These are phyloP conservation scores for Macadamia tetraphylla DNA, from an alignment of 164 flowering plant genomes.

Conservation along the genomic window DNA sequence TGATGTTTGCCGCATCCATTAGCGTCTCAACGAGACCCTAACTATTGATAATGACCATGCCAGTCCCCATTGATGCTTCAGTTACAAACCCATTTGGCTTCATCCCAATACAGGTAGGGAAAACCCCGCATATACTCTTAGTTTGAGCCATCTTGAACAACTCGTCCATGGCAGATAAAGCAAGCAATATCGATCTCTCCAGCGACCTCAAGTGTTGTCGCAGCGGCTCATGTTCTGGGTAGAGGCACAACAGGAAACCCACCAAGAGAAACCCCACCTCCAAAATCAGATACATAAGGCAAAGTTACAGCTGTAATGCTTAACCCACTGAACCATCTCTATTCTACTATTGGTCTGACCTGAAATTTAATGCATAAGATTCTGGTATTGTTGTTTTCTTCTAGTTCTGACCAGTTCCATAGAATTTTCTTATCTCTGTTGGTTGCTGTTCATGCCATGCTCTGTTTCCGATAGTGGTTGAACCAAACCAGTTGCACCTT, in stretches of 20 bases:
- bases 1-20: conserved; percentile 69
- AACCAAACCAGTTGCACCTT: too few species aligned
- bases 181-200: conserved; percentile 76
- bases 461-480: too few species aligned
- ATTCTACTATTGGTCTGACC: too few species aligned
- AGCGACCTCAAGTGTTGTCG: conserved; percentile 45
- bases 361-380: too few species aligned
- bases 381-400: too few species aligned
- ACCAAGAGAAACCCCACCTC: conserved; percentile 31
- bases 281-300: conserved; percentile 49
- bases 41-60: conserved; percentile 84
- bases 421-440: too few species aligned
- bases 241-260: conserved; percentile 30
- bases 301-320: conserved; percentile 32
- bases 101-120: conserved; percentile 62
- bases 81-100: conserved; percentile 76
- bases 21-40: conserved; percentile 86
- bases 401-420: too few species aligned
- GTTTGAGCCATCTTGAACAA: conserved; percentile 78
- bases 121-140: conserved; percentile 65
- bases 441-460: too few species aligned
- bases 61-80: conserved; percentile 77
- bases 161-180: conserved; percentile 92
- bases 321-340: conserved; percentile 15
- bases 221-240: conserved; percentile 21